Conservation (phyloP, 176 grass and related monocot species). For the Zoysia pacifica region DNA sequence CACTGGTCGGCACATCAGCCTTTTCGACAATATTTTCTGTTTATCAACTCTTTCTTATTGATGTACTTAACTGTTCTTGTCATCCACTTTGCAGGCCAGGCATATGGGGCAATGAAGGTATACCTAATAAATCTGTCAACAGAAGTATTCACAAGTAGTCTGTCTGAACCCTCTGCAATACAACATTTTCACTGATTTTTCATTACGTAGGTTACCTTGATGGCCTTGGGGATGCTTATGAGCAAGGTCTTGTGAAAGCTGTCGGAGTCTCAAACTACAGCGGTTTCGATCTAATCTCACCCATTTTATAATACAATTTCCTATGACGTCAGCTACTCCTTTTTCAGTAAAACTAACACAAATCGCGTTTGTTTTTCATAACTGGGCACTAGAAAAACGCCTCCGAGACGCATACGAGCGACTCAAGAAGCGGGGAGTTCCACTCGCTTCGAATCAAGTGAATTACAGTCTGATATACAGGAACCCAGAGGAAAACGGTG, state of each 20-base stretch:
- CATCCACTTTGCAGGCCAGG: constrained; percentile 72
- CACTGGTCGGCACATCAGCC: constrained; percentile 59
- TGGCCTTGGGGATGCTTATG: constrained; percentile 92
- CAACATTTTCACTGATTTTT: background rate
- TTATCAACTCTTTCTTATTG: background rate
- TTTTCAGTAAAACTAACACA: constrained; percentile 3
- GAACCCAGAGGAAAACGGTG: constrained; percentile 61
- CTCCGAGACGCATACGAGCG: constrained; percentile 61
- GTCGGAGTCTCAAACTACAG: constrained; percentile 97
- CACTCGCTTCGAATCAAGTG: constrained; percentile 74
- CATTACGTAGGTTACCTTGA: constrained; percentile 71
- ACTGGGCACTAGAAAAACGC: constrained; percentile 46
- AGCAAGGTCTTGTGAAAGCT: constrained; percentile 89
- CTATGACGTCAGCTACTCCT: background rate
- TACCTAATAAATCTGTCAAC: too few species aligned
- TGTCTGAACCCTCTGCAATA: background rate
- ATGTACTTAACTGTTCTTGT: background rate
- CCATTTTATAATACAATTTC: background rate
- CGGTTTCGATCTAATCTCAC: constrained; percentile 34
- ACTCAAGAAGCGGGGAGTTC: constrained; percentile 74
- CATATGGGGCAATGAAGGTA: constrained; percentile 91
- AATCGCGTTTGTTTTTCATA: background rate
- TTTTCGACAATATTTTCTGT: background rate
- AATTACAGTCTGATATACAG: constrained; percentile 83
- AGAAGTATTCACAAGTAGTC: background rate